Evolutionary conservation across 441 rosid genomes (phyloP), one percentile per base, ranked within the genome.

Genomic region (Adansonia gregorii): DNA sequence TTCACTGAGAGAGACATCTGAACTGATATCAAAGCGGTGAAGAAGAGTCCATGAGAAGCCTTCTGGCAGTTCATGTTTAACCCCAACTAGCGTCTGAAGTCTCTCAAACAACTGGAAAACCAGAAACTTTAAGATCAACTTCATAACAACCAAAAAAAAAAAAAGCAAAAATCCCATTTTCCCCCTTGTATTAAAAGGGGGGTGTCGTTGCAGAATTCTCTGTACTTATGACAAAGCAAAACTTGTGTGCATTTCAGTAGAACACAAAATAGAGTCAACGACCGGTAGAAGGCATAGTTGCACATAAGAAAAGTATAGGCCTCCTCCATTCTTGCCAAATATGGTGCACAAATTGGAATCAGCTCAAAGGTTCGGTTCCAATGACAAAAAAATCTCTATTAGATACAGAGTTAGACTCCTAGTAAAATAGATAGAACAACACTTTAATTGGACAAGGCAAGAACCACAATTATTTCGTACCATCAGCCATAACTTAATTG

Each of bases 1-100:
- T 78, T 88, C 91, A 84, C 41, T 72, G 22, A 81, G 83, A 78
- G 89, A 83, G 85, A 81, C 75, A 82, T 91, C 93, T 64, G 85
- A 51, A 65, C 84, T 81, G 79, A 89, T 77, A 81, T 88, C 94
- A 87, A 76, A 90, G 49, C 97, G 96, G 35, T 81, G 96, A 76
- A 92, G 81, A 76, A 96, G 84, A 78, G 92, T 84, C 91, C 97
- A 96, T 12, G 99, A 87, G 84, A 89, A 96, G 55, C 97, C 98
- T 59, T 85, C 98, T 77, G 89, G 93, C 63, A 94, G 63, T 80
- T 90, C 89, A 82, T 93, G 94, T 78, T 88, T 90, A 71, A 93
- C 96, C 78, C 98, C 98, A 48, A 94, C 82, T 76, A 92, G 92
- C 80, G 66, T 81, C 81, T 91, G 86, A 68, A 94, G 82, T 77